phyloP scores from a whole-genome alignment of 1,139 yeast species.

The Hemisphaericaspora subhashii region DNA sequence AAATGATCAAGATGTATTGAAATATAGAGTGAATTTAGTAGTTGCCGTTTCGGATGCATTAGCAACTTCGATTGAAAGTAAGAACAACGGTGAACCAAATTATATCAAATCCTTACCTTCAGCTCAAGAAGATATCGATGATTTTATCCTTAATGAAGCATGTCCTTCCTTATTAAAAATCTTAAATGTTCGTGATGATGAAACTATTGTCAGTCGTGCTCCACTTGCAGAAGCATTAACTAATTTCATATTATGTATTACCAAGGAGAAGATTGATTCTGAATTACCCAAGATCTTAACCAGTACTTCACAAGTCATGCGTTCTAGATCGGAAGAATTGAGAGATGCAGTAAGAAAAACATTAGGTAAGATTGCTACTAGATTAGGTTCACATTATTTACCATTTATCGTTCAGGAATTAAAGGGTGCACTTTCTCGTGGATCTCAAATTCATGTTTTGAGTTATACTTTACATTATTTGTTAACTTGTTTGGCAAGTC shows the following conservation, averaged over 20 bases:
- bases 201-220: conserved; percentile 72
- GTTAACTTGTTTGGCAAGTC: conserved; percentile 57
- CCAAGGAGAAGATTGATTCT: conserved; percentile 52
- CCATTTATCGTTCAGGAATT: conserved; percentile 76
- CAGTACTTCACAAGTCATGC: conserved; percentile 79
- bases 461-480: conserved; percentile 83
- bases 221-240: conserved; percentile 83
- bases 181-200: conserved; percentile 67
- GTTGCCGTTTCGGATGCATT: conserved; percentile 65
- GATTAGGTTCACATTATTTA: conserved; percentile 74
- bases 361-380: conserved; percentile 60
- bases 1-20: conserved; percentile 51
- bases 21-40: conserved; percentile 61
- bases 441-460: conserved; percentile 91
- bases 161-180: conserved; percentile 63
- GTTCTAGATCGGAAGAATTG: conserved; percentile 83
- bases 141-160: conserved; percentile 56
- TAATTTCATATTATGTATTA: conserved; percentile 64
- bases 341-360: conserved; percentile 86
- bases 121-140: conserved; percentile 47
- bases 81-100: conserved; percentile 16
- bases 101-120: conserved; percentile 27
- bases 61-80: conserved; percentile 9
- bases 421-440: conserved; percentile 75
- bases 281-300: conserved; percentile 83